These are phyloP conservation scores for Arachis stenosperma DNA, from an alignment of 306 rosid species.

Conservation along the genomic window DNA sequence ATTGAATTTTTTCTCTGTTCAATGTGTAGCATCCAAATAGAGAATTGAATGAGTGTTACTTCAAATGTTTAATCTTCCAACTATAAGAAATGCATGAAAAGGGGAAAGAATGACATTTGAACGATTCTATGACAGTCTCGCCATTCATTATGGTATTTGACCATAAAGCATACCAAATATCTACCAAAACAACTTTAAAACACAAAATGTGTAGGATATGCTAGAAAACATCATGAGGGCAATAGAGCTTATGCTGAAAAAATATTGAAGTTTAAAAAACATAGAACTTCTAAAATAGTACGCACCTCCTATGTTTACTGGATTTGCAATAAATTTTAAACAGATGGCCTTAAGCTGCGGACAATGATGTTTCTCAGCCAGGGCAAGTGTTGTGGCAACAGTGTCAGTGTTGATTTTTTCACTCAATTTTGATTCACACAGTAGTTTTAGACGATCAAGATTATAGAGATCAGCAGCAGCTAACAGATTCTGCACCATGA, in stretches of 20 bases:
- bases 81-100: neutral
- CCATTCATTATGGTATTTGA: slow-evolving; percentile 9
- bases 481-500: slow-evolving; percentile 87
- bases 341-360: slow-evolving; percentile 77
- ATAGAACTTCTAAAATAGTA: slow-evolving; percentile 43
- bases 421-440: slow-evolving; percentile 78
- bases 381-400: slow-evolving; percentile 74
- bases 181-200: slow-evolving; percentile 6
- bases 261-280: slow-evolving; percentile 36
- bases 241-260: slow-evolving; percentile 29
- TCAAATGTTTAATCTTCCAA: slow-evolving; percentile 1
- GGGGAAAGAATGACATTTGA: no score
- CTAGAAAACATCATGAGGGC: slow-evolving; percentile 26
- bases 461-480: slow-evolving; percentile 84
- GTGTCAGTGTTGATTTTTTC: slow-evolving; percentile 67
- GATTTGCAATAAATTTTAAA: slow-evolving; percentile 72
- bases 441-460: slow-evolving; percentile 71
- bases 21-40: slow-evolving; percentile 3
- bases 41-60: neutral
- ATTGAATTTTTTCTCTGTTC: neutral
- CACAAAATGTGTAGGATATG: neutral
- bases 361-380: slow-evolving; percentile 82
- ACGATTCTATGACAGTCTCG: neutral
- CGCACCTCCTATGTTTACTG: slow-evolving; percentile 82
- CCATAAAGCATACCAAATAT: slow-evolving; percentile 27